Base-by-base conservation (phyloP, 768 basidiomycete genomes). In the Mycena sanguinolenta region DNA sequence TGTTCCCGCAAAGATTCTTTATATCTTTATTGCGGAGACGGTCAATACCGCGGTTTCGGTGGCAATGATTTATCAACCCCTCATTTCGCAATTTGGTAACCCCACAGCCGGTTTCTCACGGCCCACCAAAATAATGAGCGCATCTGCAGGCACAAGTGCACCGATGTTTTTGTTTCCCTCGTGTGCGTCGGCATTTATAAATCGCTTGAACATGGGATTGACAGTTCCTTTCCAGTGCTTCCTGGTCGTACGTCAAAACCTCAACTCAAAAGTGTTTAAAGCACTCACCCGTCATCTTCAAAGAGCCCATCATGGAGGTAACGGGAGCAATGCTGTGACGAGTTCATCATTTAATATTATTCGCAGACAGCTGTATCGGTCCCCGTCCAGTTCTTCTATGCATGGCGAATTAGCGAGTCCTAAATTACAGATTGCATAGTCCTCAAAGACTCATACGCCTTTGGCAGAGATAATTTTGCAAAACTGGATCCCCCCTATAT, bases 341-440 rank as follows among this genome's bases (percentile, higher is more conserved):
- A 38, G 9, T 12, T 7, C n/a, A 38, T 38, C 23, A 8, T 14
- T 23, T 13, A 49, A 49, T 10, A 23, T 49, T 23, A 49, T 8
- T 49, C 13, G 9, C 46, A 49, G 46, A 49, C 52, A 8, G 52
- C 52, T 1, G 52, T 53, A 4, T 53, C 28, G 27, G 52, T 53
- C 19, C 52, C 52, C 52, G 52, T 53, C 16, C 52, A 53, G 28
- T 53, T 53, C 52, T 53, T 53, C 28, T 53, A 53, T 19, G 52
- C 52, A 28, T 53, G 52, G 52, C 52, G 52, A 12, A 53, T 53
- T 30, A n/a, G n/a, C 27, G 52, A 6, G 16, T 53, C 52, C 28
- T 53, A n/a, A n/a, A n/a, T n/a, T n/a, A n/a, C n/a, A n/a, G n/a
- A n/a, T n/a, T n/a, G n/a, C n/a, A n/a, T n/a, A n/a, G n/a, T n/a